Evolutionary conservation across 495 filamentous ascomycete genomes (phyloP), one percentile per base, ranked within the genome.

Genomic region (Sordaria brevicollis): DNA sequence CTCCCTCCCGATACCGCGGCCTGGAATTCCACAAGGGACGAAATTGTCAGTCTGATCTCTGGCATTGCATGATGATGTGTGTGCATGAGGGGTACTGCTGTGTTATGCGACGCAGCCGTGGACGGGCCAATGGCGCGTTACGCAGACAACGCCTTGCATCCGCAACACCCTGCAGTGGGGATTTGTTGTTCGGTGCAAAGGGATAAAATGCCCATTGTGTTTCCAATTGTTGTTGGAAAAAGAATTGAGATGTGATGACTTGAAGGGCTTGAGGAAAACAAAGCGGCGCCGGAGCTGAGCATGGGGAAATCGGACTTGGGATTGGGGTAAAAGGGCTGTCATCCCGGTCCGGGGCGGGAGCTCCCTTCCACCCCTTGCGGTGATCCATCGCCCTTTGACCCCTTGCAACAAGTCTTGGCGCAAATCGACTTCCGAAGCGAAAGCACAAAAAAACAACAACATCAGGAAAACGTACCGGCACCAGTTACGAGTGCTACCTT

Each of bases 1-100:
- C 19, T 88, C 90, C 19, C 86, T 82, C 33, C 92, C 92, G 76
- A 96, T 93, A 65, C 91, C 91, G 13, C 91, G 88, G 36, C 87
- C 85, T 71, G 85, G 79, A 29, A 21, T 17, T n/a, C 25, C 25
- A 2, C 43, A 54, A 54, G 3, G 19, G 9, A 25, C 8, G 5
- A 31, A 15, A 31, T 31, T 5, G 49, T 62, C 49, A 62, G 49
- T 62, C 25, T 62, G n/a, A n/a, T n/a, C 13, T 62, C 13, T 1
- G 41, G 41, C 19, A n/a, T 19, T 62, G 2, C 25, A 62, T 31
- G 21, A 25, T 29, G 25, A 33, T 62, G 25, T n/a, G n/a, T n/a
- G 49, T 57, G 49, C 49, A 57, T 29, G 49, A 57, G 11, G 21
- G 21, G 21, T 11, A 62, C n/a, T 31, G 49, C 21, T 57, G 49